Evolutionary conservation across 768 basidiomycete species (phyloP), one percentile per base, ranked within the genome.

Genomic region (Aureoboletus auriporus): DNA sequence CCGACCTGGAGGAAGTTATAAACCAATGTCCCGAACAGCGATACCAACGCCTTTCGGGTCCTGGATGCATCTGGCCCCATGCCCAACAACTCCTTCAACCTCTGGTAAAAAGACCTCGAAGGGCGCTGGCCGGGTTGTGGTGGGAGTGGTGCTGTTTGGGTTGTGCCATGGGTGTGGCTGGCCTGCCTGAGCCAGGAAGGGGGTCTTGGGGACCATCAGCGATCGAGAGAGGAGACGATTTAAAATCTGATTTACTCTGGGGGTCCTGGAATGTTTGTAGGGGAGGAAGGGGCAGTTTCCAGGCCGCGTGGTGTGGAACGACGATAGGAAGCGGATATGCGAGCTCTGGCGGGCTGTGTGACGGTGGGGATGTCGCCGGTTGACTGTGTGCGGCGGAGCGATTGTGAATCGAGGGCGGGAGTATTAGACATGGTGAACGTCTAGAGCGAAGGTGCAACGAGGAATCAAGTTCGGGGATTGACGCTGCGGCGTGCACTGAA

Each of bases 1-100:
- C 72, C 33, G 40, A 80, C 85, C 72, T 87, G 85, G 11, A 68
- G 51, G 33, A 76, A 59, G 42, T 77, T 77, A 56, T 80, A 82
- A 4, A 57, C 47, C 8, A 82, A 50, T 41, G 73, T 75, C 68
- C 76, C 77, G 30, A 80, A 62, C 10, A 84, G 55, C 7, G 76
- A 75, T 26, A 83, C 70, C 14, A 83, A 59, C 37, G 77, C 71
- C 59, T 76, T 80, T 38, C 83, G 73, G 6, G 72, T 73, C 49
- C 67, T 70, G 4, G 76, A 70, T 20, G 76, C 80, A 41, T 74
- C 67, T 11, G 73, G 69, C 7, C 84, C 84, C 44, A 79, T 58
- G 4, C 84, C 84, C 36, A 85, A 63, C 52, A 72, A 71, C 4
- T 64, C 56, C 55, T 76, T 63, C 6, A 69, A 11, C 23, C 53